Base-by-base conservation (phyloP, 257 asterid species). In the Plantago ovata region DNA sequence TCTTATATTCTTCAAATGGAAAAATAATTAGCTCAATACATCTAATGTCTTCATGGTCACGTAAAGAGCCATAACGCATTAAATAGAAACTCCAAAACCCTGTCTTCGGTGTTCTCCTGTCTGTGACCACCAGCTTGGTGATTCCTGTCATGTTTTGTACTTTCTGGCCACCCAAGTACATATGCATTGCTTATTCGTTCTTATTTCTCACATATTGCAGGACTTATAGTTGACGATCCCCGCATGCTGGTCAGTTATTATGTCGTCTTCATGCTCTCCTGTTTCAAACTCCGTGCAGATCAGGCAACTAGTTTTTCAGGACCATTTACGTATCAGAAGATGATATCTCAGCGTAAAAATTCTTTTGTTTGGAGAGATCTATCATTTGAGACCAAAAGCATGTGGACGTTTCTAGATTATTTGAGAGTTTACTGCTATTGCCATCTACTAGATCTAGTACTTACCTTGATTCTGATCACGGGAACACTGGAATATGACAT, bases 341-440 rank as follows among this genome's bases (percentile, higher is more conserved):
- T 89, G 95, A 64, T 86, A 73, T 89, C 86, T 65, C 97, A 93
- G 80, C 86, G 87, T 33, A 89, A 79, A 81, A 82, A 86, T 67
- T 80, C 92, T 54, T 86, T 77, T 41, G 96, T 93, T 64, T 93
- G 99, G 99, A 74, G 89, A 70, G 99, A 93, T 74, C 82, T 93
- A 44, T 82, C 97, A 24, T 93, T 93, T 70, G 99, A 89, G 80
- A 93, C 97, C 68, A 93, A 89, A 75, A 65, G 97, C 87, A 89
- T 89, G 95, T 93, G 99, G 99, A 93, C 97, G 40, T 79, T 89
- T 80, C 82, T 93, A 7, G 97, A 89, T 70, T 93, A 93, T 71
- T 59, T 93, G 83, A 87, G 97, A 75, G 92, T 93, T 58, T 93
- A 93, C 78, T 93, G 97, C 89, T 93, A 89, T 70, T 93, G 99